Conservation (phyloP, 129 eudicot species). For the Deinandra increscens region DNA sequence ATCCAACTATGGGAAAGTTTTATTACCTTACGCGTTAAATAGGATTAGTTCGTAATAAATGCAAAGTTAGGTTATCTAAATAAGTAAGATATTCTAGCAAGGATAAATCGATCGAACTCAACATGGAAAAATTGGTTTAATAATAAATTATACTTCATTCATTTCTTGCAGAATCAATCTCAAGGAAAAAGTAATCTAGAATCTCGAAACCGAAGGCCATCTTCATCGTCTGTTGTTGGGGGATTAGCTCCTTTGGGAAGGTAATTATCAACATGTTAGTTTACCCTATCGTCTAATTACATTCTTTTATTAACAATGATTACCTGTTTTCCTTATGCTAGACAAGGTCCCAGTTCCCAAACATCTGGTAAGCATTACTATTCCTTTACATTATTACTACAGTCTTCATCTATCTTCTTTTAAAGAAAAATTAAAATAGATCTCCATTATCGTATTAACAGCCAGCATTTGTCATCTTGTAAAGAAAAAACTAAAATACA, state of each 20-base stretch:
- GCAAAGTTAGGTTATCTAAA: not conserved
- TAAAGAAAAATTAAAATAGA: not conserved
- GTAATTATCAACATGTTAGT: conserved; percentile 27
- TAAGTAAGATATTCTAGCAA: not conserved
- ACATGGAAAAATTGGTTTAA: not conserved
- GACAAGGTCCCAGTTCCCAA: conserved; percentile 64
- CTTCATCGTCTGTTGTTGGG: conserved; percentile 84
- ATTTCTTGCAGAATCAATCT: conserved; percentile 59
- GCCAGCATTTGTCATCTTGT: no score
- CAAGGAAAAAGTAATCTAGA: conserved; percentile 73
- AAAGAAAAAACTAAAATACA: no score
- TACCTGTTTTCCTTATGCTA: conserved; percentile 32
- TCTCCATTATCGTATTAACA: not conserved
- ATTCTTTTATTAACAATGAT: conserved; percentile 13
- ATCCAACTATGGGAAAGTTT: not conserved
- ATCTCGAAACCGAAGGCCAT: conserved; percentile 67
- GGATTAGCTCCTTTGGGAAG: conserved; percentile 95
- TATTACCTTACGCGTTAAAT: not conserved
- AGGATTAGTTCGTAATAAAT: not conserved
- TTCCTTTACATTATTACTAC: not conserved
- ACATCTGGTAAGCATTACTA: conserved; percentile 66
- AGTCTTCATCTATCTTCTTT: not conserved
- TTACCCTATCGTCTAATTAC: conserved; percentile 1
- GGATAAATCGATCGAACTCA: not conserved
- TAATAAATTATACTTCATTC: not conserved